phyloP scores from a whole-genome alignment of 805 yeast genomes.

The Pichia paraexigua region DNA sequence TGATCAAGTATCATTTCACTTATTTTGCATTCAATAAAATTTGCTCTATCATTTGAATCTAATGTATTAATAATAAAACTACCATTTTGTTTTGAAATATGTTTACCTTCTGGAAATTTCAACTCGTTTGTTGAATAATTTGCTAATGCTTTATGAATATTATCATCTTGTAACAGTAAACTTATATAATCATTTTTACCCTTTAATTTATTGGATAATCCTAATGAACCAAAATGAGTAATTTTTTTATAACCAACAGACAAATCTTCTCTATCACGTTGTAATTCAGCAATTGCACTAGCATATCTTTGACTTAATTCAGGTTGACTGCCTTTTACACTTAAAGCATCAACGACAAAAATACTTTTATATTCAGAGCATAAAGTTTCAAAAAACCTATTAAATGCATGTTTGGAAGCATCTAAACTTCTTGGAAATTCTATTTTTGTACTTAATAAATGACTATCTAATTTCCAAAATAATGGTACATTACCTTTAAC shows the following conservation, averaged over 20 bases:
- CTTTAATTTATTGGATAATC: conserved; percentile 21
- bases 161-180: conserved; percentile 15
- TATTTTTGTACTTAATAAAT: conserved; percentile 36
- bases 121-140: conserved; percentile 41
- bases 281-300: conserved; percentile 17
- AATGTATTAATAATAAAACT: conserved; percentile 43
- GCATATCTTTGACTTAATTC: conserved; percentile 34
- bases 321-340: conserved; percentile 36
- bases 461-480: conserved; percentile 44
- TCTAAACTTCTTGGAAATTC: conserved; percentile 45
- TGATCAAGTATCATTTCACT: conserved; percentile 41
- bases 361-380: conserved; percentile 42
- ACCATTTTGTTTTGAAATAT: conserved; percentile 43
- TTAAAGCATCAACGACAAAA: conserved; percentile 41
- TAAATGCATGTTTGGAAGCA: conserved; percentile 45
- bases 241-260: conserved; percentile 28
- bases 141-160: conserved; percentile 25
- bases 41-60: conserved; percentile 43
- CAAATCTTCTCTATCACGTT: conserved; percentile 7
- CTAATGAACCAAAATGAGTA: conserved; percentile 28
- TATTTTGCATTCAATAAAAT: conserved; percentile 37
- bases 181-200: conserved; percentile 21
- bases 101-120: conserved; percentile 29
- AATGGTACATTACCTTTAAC: conserved; percentile 49
- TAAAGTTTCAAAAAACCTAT: conserved; percentile 41